phyloP scores from a whole-genome alignment of 2,329 filamentous ascomycete species.

The Thelonectria rubi region DNA sequence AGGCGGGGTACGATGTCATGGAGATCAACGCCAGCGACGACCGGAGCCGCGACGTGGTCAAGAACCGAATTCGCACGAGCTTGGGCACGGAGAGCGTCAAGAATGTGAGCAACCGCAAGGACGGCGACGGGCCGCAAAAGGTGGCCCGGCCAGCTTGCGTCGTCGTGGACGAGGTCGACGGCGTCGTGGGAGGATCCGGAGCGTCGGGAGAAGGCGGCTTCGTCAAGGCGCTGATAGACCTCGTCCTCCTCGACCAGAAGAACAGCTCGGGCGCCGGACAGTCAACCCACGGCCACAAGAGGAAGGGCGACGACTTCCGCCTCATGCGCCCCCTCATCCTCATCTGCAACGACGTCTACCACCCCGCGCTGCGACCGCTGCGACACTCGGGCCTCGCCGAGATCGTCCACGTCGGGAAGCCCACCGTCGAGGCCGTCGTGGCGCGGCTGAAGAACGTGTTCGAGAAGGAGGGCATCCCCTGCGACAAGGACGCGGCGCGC shows the following conservation, averaged over 20 bases:
- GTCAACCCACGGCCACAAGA: slow-evolving; percentile 51
- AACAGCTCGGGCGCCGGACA: slow-evolving; percentile 59
- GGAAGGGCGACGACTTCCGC: slow-evolving; percentile 86
- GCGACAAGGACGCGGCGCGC: slow-evolving; percentile 88
- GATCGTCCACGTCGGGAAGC: slow-evolving; percentile 90
- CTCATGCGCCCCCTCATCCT: slow-evolving; percentile 88
- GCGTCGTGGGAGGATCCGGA: slow-evolving; percentile 83
- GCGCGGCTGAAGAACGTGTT: slow-evolving; percentile 84
- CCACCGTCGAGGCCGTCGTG: slow-evolving; percentile 86
- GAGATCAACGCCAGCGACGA: slow-evolving; percentile 99
- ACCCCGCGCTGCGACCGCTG: slow-evolving; percentile 84
- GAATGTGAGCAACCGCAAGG: slow-evolving; percentile 68
- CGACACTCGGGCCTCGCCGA: slow-evolving; percentile 88
- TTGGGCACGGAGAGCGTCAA: slow-evolving; percentile 95
- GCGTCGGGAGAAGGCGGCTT: slow-evolving; percentile 89
- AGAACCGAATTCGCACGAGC: slow-evolving; percentile 88
- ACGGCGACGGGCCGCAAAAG: slow-evolving; percentile 68
- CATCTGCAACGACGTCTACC: slow-evolving; percentile 98
- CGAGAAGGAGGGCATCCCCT: slow-evolving; percentile 85
- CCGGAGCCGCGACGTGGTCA: slow-evolving; percentile 87
- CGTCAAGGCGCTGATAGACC: slow-evolving; percentile 91
- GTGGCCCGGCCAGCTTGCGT: slow-evolving; percentile 89
- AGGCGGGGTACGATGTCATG: slow-evolving; percentile 95
- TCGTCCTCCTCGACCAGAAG: slow-evolving; percentile 86
- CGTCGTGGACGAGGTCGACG: slow-evolving; percentile 95